phyloP scores from a whole-genome alignment of 352 stramenopile species.

The Globisporangium nunn region DNA sequence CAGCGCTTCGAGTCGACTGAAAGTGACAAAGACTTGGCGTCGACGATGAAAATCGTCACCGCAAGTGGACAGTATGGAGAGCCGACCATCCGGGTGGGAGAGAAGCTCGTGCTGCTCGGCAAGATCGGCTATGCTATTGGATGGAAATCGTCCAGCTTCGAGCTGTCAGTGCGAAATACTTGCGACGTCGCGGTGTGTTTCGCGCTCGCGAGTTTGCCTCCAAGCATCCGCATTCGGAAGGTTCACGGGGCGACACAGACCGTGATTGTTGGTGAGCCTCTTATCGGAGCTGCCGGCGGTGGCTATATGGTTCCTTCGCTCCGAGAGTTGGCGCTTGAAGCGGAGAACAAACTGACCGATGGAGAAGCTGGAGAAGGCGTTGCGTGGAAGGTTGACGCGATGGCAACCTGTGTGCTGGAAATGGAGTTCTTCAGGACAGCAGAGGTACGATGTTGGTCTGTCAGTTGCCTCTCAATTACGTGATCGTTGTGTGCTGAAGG shows the following conservation, averaged over 20 bases:
- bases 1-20: constrained; percentile 45
- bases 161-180: constrained; percentile 56
- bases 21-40: constrained; percentile 25
- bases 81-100: constrained; percentile 39
- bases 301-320: constrained; percentile 25
- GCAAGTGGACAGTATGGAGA: constrained; percentile 60
- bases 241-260: constrained; percentile 26
- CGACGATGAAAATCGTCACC: constrained; percentile 59
- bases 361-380: not conserved
- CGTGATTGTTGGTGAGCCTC: constrained; percentile 15
- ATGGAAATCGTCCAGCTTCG: constrained; percentile 66
- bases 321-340: constrained; percentile 31
- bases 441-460: constrained; percentile 30
- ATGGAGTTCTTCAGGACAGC: constrained; percentile 62
- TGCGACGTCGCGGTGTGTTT: constrained; percentile 62
- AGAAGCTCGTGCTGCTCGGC: constrained; percentile 52
- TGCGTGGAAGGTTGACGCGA: constrained; percentile 47
- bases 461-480: not conserved
- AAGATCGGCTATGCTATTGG: constrained; percentile 80
- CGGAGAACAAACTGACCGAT: constrained; percentile 17
- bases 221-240: constrained; percentile 41
- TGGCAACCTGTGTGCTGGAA: constrained; percentile 39
- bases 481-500: not conserved
- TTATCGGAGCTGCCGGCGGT: not conserved
- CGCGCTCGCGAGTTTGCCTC: constrained; percentile 44